Evolutionary conservation across 352 stramenopile genomes (phyloP), one percentile per base, ranked within the genome.

Genomic region (Plasmopara viticola): DNA sequence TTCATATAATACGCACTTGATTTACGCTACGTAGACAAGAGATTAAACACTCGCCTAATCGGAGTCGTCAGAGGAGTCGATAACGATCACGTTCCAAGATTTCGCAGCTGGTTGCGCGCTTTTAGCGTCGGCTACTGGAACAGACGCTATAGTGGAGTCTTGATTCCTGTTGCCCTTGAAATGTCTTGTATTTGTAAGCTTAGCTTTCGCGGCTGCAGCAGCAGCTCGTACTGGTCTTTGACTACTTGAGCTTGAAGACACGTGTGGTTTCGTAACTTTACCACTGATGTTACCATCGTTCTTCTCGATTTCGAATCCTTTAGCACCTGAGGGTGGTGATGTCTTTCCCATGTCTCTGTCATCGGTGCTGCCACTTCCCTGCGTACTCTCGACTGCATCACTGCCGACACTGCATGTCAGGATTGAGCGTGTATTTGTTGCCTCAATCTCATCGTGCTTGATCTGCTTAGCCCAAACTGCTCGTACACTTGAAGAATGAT

Each of bases 11-110:
- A 25, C 20, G 20, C 20, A 25, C 20, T 25, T 25, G 20, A 25
- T 3, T 25, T 25, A 3, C 20, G 20, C 20, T 25, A 25, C 3
- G 20, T 25, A 25, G 20, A 25, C 31, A 35, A 35, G 31, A 12
- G 31, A 35, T 35, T 12, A 35, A 12, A 12, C n/a, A n/a, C n/a
- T 35, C 10, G 31, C 10, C 10, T 35, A 35, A 35, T 35, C 31
- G 31, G 31, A 35, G 31, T 35, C 31, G 6, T 68, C 61, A 43
- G 78, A 73, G 17, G 76, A 87, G 62, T 86, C 78, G 48, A 91
- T 91, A 53, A 89, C 78, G 49, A 89, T 91, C 47, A 91, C 68
- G 29, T 91, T 76, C 75, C 74, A 91, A 35, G 75, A 44, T 5
- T 59, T 62, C 14, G 64, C 60, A 49, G 63, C 38, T 33, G 62